Base-by-base conservation (phyloP, 2,329 filamentous ascomycete species). In the Botryotinia calthae region DNA sequence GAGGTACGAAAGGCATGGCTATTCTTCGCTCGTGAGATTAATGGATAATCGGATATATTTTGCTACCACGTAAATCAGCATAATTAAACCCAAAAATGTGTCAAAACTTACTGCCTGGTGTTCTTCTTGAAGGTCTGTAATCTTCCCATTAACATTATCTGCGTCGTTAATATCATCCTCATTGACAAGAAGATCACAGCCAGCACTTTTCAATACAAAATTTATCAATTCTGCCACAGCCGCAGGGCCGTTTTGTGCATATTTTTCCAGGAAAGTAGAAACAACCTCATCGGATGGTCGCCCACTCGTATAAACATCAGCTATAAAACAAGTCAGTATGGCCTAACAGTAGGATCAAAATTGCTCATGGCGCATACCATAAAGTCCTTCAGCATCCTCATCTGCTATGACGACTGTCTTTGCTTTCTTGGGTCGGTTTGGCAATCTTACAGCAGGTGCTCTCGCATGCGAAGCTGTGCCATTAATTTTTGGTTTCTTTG, bases 41-140 rank as follows among this genome's bases (percentile, higher is more conserved):
- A 87, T 56, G 96, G 96, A 79, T 99, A 99, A 66, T 98, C 96
- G 46, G 92, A 91, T 67, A 95, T 91, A 80, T 92, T 89, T 86
- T 92, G 88, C 85, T 91, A 74, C 67, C 75, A 65, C 25, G n/a
- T 65, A 73, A 42, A 42, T 75, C 69, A 73, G 71, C 56, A 72
- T 18, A 44, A 31, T 22, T 10, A 8, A 58, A 51, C 40, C 58
- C 34, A n/a, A 10, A 42, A 34, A 46, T n/a, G 20, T 0, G 76
- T 62, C 7, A 2, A 20, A 37, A 82, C 87, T 79, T 82, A 93
- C 92, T 80, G 92, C 89, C 82, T 96, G 91, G 80, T 95, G 97
- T 75, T 95, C 90, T 75, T 93, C 91, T 82, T 98, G 93, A n/a
- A 99, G 86, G 78, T 98, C 95, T 34, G 87, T 86, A 63, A 99